phyloP scores from a whole-genome alignment of 345 rosid species.

The Passiflora organensis region DNA sequence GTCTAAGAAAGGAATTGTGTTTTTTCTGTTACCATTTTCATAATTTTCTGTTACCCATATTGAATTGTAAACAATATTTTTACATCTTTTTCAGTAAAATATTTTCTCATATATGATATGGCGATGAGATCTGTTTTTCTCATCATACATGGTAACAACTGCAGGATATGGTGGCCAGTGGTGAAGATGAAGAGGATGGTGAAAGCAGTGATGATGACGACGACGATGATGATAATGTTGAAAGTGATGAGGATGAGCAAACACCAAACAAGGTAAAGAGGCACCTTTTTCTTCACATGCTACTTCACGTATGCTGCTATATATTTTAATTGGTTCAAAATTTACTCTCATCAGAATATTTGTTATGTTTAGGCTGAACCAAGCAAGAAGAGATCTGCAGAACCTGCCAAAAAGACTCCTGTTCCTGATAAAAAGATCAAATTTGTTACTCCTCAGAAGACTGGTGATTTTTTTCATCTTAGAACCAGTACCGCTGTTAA shows the following conservation, averaged over 20 bases:
- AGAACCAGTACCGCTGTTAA: not conserved
- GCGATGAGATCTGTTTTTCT: not conserved
- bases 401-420: constrained; percentile 38
- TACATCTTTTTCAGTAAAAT: too few relatives aligned
- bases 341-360: not conserved
- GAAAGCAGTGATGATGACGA: constrained; percentile 17
- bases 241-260: constrained; percentile 31
- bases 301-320: not conserved
- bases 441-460: constrained; percentile 59
- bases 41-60: too few relatives aligned
- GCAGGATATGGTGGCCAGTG: constrained; percentile 4
- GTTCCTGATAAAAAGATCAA: constrained; percentile 62
- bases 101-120: not conserved
- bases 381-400: constrained; percentile 62
- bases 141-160: not conserved
- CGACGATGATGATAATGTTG: constrained; percentile 25
- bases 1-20: too few relatives aligned
- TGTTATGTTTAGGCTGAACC: constrained; percentile 30
- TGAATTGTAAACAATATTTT: too few relatives aligned
- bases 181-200: constrained; percentile 17
- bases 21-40: too few relatives aligned
- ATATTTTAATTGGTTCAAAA: not conserved
- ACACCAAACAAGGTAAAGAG: constrained; percentile 46
- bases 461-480: constrained; percentile 37
- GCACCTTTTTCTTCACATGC: too few relatives aligned